These are phyloP conservation scores for Zea luxurians DNA, from an alignment of 176 grass and related monocot species.

Conservation along the genomic window DNA sequence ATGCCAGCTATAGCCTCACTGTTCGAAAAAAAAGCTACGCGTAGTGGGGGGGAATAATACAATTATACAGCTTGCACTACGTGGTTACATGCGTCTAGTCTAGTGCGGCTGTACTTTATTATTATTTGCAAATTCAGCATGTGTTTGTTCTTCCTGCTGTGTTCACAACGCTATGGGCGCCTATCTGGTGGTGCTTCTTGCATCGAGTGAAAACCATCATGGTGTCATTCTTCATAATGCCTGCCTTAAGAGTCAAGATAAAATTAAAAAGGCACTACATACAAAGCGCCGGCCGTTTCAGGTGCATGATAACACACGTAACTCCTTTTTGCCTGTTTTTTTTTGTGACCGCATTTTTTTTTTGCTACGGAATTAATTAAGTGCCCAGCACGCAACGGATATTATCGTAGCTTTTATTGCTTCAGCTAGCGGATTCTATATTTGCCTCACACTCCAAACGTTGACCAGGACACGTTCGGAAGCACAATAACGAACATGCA, in stretches of 20 bases:
- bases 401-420: background rate
- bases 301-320: background rate
- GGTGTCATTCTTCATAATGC: conserved; percentile 24
- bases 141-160: conserved; percentile 10
- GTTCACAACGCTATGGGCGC: background rate
- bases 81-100: background rate
- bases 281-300: background rate
- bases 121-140: conserved; percentile 16
- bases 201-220: conserved; percentile 37
- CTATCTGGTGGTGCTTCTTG: background rate
- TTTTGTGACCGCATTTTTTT: conserved; percentile 22
- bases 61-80: conserved; percentile 24
- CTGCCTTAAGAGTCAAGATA: conserved; percentile 35
- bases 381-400: background rate
- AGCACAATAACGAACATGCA: background rate
- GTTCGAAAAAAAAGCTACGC: background rate
- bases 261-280: conserved; percentile 15
- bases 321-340: conserved; percentile 22
- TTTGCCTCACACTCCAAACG: conserved; percentile 14
- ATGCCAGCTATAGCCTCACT: background rate
- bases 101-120: conserved; percentile 1
- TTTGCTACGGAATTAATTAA: conserved; percentile 8
- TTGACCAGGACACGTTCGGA: background rate
- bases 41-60: conserved; percentile 27
- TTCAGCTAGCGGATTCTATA: background rate